These are phyloP conservation scores for Debaryomyces psychrophilus DNA, from an alignment of 1,139 yeast genomes.

Conservation along the genomic window DNA sequence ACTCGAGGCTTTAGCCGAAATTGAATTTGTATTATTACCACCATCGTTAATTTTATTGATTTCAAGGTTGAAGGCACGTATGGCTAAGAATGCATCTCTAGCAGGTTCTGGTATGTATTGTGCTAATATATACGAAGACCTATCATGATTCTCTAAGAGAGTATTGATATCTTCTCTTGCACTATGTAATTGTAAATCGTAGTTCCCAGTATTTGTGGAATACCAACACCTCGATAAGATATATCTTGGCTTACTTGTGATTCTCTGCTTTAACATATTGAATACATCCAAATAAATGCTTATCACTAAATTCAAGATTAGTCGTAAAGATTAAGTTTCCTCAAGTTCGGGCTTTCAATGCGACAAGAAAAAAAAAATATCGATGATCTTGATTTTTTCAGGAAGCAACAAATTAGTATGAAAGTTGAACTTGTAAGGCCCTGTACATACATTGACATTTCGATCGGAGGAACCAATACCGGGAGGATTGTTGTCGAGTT, in stretches of 20 bases:
- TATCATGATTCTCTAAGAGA: conserved; percentile 51
- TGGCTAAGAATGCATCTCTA: conserved; percentile 67
- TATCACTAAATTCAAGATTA: neutral
- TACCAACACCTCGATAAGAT: conserved; percentile 4
- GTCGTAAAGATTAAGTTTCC: neutral
- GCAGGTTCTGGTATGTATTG: conserved; percentile 73
- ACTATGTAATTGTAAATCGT: conserved; percentile 30
- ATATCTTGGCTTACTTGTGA: neutral
- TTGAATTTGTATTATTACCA: conserved; percentile 39
- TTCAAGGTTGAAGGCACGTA: conserved; percentile 70
- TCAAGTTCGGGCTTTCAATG: neutral
- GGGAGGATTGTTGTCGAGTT: conserved; percentile 75
- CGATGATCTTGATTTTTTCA: neutral
- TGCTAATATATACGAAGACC: conserved; percentile 67
- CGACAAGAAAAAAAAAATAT: conserved; percentile 1
- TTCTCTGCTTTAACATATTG: neutral
- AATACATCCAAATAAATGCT: neutral
- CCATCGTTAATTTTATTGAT: conserved; percentile 61
- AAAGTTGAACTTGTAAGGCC: conserved; percentile 36
- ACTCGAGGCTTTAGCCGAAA: conserved; percentile 32
- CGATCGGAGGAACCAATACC: conserved; percentile 43
- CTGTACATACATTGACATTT: conserved; percentile 59
- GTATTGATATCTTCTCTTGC: conserved; percentile 49
- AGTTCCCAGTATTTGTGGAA: conserved; percentile 13
- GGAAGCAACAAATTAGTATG: conserved; percentile 22